These are phyloP conservation scores for Sambucus nigra DNA, from an alignment of 129 eudicot genomes.

Conservation along the genomic window DNA sequence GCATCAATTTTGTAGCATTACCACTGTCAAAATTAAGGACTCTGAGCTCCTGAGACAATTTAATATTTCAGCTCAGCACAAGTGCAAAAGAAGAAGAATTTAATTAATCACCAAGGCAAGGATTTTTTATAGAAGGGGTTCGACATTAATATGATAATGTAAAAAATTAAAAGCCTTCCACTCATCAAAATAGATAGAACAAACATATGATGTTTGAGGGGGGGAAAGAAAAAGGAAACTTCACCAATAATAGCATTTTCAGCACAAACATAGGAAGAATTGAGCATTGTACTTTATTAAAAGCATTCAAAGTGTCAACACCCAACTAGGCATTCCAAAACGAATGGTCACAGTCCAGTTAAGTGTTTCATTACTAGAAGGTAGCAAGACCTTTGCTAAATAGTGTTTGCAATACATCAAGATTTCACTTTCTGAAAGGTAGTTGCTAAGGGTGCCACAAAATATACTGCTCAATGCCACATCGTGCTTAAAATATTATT, in stretches of 20 bases:
- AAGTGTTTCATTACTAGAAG: too few species aligned
- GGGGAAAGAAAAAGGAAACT: too few species aligned
- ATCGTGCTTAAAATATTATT: too few species aligned
- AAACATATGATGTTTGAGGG: too few species aligned
- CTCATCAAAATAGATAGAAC: neutral
- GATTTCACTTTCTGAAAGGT: neutral
- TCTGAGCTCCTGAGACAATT: slow-evolving; percentile 25
- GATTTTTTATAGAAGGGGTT: neutral
- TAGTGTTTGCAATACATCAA: neutral
- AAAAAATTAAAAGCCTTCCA: neutral
- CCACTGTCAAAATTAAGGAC: slow-evolving; percentile 17
- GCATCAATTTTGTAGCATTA: slow-evolving; percentile 12
- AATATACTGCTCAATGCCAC: too few species aligned
- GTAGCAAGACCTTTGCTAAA: neutral
- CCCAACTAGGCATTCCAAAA: neutral
- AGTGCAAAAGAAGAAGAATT: neutral
- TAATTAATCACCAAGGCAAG: neutral
- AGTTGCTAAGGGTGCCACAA: too few species aligned
- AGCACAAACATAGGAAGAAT: neutral
- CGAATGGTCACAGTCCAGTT: neutral
- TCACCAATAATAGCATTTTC: neutral
- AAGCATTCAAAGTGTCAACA: neutral
- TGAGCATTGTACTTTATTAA: neutral
- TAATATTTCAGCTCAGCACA: slow-evolving; percentile 16
- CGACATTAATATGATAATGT: neutral